Conservation (phyloP, 345 rosid genomes). For the Populus alba region DNA sequence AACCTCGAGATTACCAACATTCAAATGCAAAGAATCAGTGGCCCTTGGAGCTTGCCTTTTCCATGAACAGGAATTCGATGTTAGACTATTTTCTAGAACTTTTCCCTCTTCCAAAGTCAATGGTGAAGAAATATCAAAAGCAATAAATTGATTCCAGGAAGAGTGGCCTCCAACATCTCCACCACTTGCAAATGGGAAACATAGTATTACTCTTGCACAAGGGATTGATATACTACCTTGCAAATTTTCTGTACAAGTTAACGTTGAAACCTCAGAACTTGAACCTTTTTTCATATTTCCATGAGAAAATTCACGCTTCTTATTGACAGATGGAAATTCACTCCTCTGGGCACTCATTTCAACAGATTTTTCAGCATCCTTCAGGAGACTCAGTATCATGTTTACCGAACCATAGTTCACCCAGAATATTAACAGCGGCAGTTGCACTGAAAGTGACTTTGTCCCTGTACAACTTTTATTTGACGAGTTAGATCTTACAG, state of each 20-base stretch:
- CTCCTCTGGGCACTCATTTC: conserved; percentile 24
- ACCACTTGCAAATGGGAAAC: conserved; percentile 58
- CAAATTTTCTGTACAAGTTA: conserved; percentile 44
- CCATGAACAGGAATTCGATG: conserved; percentile 33
- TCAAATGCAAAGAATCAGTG: conserved; percentile 50
- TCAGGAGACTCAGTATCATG: conserved; percentile 50
- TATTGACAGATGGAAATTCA: conserved; percentile 13
- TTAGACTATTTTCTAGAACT: conserved; percentile 16
- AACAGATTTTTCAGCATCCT: conserved; percentile 45
- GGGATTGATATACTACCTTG: conserved; percentile 54
- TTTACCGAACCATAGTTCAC: conserved; percentile 53
- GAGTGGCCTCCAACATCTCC: conserved; percentile 35
- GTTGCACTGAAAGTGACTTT: conserved; percentile 53
- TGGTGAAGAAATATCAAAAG: conserved; percentile 57
- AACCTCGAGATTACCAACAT: conserved; percentile 51
- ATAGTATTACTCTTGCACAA: conserved; percentile 65
- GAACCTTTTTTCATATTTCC: conserved; percentile 27
- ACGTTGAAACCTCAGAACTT: conserved; percentile 20
- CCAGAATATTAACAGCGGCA: conserved; percentile 73
- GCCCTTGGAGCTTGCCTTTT: conserved; percentile 40
- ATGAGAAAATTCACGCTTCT: conserved; percentile 25
- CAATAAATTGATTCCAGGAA: conserved; percentile 63
- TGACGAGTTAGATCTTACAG: conserved; percentile 34
- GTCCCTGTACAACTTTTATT: conserved; percentile 37
- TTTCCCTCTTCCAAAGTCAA: conserved; percentile 31